Evolutionary conservation across 2,329 filamentous ascomycete genomes (phyloP), one percentile per base, ranked within the genome.

Genomic region (Colletotrichum trifolii): DNA sequence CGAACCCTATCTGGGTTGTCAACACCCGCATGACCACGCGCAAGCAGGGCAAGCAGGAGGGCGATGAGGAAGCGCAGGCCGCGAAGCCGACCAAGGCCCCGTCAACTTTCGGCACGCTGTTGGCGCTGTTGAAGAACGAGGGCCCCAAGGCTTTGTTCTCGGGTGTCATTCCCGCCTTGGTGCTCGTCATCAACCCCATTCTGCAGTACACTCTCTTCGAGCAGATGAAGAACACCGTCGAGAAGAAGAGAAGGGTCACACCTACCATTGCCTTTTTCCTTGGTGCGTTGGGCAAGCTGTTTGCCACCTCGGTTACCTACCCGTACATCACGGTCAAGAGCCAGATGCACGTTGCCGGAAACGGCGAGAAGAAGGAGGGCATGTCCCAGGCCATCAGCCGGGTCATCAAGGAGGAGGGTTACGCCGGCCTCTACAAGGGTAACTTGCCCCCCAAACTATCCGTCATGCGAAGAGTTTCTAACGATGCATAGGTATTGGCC

Each of bases 301-400:
- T 97, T 67, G 96, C 96, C 33, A 99, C 96, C 3, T 89, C 85
- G 67, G 92, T 98, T 73, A 99, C 96, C 6, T 99, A 99, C 78
- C 96, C 96, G 10, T 99, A 99, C 77, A 98, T 99, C 77, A 99
- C 96, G 5, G 91, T 99, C 73, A 99, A 99, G 89, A 97, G 94
- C 79, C 89, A 93, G 76, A 97, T 97, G 89, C 96, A 99, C 77
- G 93, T 99, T 67, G 93, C 94, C 35, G 89, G 86, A 67, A 89
- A 88, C 73, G 89, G 89, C 68, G 86, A 87, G n/a, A 89, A 89
- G 69, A 91, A 91, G 79, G 91, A 96, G 80, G 91, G 91, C 70
- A 91, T 97, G 85, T 84, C 89, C 57, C 86, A 89, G 69, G 92
- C 89, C 50, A 86, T 99, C 74, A 89, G 85, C 74, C 87, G 90